A percentile compares a stretch with the other conserved stretches of the same genome.
Conservation (phyloP, 1,284 basidiomycete species). For the Irpex sp. region DNA sequence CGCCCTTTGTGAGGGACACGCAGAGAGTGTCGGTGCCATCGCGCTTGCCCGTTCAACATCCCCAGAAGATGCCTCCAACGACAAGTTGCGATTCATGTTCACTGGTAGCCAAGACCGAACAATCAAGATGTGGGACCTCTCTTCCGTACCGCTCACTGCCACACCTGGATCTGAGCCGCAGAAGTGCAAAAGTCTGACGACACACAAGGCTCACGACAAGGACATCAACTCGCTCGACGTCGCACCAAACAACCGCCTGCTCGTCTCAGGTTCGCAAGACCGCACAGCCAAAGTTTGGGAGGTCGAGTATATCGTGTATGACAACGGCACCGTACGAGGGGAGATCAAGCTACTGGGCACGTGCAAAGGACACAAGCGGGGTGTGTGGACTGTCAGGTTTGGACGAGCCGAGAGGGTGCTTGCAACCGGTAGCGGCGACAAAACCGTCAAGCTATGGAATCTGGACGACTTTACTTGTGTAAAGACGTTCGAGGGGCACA, state of each 20-base stretch:
- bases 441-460: slow-evolving; percentile 92
- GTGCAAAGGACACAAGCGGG: slow-evolving; percentile 94
- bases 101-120: slow-evolving; percentile 97
- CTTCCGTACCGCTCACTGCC: slow-evolving; percentile 36
- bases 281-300: slow-evolving; percentile 90
- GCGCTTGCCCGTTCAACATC: slow-evolving; percentile 61
- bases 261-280: slow-evolving; percentile 96
- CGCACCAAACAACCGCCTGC: slow-evolving; percentile 84
- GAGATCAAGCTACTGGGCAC: slow-evolving; percentile 80
- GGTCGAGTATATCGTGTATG: slow-evolving; percentile 55
- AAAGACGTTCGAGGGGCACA: slow-evolving; percentile 97
- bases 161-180: slow-evolving; percentile 22
- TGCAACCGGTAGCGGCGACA: slow-evolving; percentile 93
- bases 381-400: slow-evolving; percentile 94
- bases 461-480: slow-evolving; percentile 88
- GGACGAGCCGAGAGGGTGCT: slow-evolving; percentile 80
- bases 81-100: slow-evolving; percentile 66
- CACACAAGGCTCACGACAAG: slow-evolving; percentile 94
- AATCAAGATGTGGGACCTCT: slow-evolving; percentile 97
- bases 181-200: slow-evolving; percentile 79
- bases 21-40: slow-evolving; percentile 91
- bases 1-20: slow-evolving; percentile 89
- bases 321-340: slow-evolving; percentile 47
- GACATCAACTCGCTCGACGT: slow-evolving; percentile 98
- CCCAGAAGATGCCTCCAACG: slow-evolving; percentile 21